Conservation (phyloP, 345 rosid species). For the Erodium maritimum region DNA sequence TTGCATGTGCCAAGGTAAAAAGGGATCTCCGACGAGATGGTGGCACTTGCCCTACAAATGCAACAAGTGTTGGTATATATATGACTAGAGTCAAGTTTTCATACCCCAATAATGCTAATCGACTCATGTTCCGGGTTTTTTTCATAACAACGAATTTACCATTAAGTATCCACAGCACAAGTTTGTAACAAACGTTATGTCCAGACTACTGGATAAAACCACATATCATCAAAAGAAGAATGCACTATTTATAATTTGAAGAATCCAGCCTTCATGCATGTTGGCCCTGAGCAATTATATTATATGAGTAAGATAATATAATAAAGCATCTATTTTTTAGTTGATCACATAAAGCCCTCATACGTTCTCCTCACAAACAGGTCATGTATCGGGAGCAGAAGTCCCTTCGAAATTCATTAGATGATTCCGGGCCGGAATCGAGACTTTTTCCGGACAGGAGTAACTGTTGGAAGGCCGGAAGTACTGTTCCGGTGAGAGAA, state of each 20-base stretch:
- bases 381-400: background rate
- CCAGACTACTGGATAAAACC: background rate
- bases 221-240: background rate
- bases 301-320: too few relatives aligned
- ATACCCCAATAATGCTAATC: too few relatives aligned
- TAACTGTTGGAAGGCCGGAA: too few relatives aligned
- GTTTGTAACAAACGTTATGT: too few relatives aligned
- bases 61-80: slow-evolving; percentile 2
- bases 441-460: too few relatives aligned
- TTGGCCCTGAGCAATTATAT: too few relatives aligned
- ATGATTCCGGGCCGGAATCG: too few relatives aligned
- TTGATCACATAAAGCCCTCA: too few relatives aligned
- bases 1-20: slow-evolving; percentile 66
- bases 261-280: too few relatives aligned
- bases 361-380: background rate
- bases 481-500: too few relatives aligned
- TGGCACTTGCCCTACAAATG: slow-evolving; percentile 59
- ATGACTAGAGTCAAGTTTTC: background rate
- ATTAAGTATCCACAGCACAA: background rate
- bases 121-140: background rate
- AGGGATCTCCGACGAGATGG: slow-evolving; percentile 78
- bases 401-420: background rate
- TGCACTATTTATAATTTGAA: background rate
- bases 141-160: background rate
- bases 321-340: too few relatives aligned